Percentiles rank a stretch among this genome's conserved stretches.
Evolutionary conservation across 1,139 yeast genomes (phyloP).

Genomic region (Hemisphaericaspora xylanilytica): DNA sequence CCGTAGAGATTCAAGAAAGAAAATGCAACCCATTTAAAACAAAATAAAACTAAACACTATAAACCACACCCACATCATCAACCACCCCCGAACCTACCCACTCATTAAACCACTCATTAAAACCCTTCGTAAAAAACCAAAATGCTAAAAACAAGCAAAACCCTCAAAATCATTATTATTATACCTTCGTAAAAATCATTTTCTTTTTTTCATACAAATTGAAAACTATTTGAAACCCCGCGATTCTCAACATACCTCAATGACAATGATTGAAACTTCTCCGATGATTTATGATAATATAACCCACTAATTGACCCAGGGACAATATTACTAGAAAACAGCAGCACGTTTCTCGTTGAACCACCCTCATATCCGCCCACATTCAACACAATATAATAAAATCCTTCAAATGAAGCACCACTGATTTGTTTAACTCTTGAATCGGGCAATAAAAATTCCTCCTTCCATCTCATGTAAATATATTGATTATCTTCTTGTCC

Average conservation of each 20-base stretch:
- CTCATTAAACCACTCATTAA: neutral
- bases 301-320: conserved; percentile 73
- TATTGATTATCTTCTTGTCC: conserved; percentile 35
- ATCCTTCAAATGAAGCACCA: conserved; percentile 92
- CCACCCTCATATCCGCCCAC: conserved; percentile 44
- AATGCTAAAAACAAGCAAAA: neutral
- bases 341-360: conserved; percentile 1
- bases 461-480: conserved; percentile 94
- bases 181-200: too few species aligned
- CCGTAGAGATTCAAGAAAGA: neutral
- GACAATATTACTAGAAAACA: conserved; percentile 6
- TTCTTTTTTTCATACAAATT: conserved; percentile 13
- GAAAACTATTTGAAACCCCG: conserved; percentile 19
- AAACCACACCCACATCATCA: neutral
- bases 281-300: conserved; percentile 76
- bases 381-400: conserved; percentile 82
- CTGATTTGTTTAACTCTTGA: conserved; percentile 60
- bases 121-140: neutral
- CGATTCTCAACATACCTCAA: conserved; percentile 33
- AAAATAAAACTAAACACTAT: neutral
- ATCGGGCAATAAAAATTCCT: conserved; percentile 80
- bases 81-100: conserved; percentile 2
- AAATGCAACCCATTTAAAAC: conserved; percentile 2
- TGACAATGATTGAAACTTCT: conserved; percentile 61
- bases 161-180: neutral